phyloP scores from a whole-genome alignment of 345 rosid species.

The Carallia pectinifolia region DNA sequence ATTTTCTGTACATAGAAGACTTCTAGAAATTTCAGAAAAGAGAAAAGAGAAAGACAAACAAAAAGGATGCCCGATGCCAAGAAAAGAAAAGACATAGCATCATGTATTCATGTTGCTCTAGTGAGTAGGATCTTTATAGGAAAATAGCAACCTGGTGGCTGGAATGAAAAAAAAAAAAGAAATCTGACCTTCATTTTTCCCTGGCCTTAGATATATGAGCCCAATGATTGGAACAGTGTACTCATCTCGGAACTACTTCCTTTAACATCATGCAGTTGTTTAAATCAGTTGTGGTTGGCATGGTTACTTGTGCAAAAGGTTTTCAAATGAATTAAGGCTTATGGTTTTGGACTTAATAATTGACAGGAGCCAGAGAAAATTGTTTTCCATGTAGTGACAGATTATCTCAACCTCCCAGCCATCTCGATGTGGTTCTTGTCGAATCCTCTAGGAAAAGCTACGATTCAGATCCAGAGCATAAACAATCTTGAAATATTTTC shows the following conservation, averaged over 20 bases:
- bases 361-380: conserved; percentile 29
- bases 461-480: conserved; percentile 29
- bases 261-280: neutral
- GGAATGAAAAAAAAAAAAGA: no score
- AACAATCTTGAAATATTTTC: conserved; percentile 14
- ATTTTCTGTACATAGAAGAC: no score
- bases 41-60: no score
- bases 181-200: no score
- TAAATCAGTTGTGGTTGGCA: neutral
- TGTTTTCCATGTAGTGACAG: conserved; percentile 30
- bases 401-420: conserved; percentile 33
- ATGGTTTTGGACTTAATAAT: conserved; percentile 14
- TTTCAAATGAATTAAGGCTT: neutral
- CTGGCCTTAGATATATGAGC: neutral
- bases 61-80: no score
- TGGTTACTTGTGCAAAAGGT: neutral
- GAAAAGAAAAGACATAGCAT: no score
- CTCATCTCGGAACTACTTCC: neutral
- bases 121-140: no score
- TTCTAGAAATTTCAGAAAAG: no score
- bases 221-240: neutral
- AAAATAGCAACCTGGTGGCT: no score
- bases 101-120: no score
- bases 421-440: conserved; percentile 35
- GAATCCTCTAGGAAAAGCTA: conserved; percentile 27